Percentiles rank a stretch among this genome's conserved stretches.
Conservation (phyloP, 108 stramenopile species). For the Fragilaria radians region DNA sequence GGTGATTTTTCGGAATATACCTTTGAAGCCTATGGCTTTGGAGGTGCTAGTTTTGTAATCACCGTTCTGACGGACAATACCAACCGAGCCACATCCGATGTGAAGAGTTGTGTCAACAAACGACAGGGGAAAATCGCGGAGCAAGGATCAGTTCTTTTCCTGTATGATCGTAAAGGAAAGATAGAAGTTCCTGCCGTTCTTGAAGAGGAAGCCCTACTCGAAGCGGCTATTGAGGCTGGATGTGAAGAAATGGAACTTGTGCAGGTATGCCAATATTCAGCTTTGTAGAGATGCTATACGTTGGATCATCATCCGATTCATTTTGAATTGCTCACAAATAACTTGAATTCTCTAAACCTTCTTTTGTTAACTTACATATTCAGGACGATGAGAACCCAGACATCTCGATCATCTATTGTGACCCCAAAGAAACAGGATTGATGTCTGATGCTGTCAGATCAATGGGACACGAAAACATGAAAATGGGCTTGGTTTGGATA, state of each 20-base stretch:
- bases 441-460: slow-evolving; percentile 66
- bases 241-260: slow-evolving; percentile 74
- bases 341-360: too few species aligned
- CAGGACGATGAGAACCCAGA: slow-evolving; percentile 63
- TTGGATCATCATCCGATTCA: too few species aligned
- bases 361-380: too few species aligned
- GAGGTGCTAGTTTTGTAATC: slow-evolving; percentile 65
- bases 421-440: slow-evolving; percentile 64
- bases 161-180: slow-evolving; percentile 81
- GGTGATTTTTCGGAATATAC: slow-evolving; percentile 76
- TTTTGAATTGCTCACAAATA: too few species aligned
- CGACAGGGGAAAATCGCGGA: slow-evolving; percentile 80
- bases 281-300: neutral
- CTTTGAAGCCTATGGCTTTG: slow-evolving; percentile 74
- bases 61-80: slow-evolving; percentile 81
- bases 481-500: slow-evolving; percentile 64
- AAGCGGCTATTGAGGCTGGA: slow-evolving; percentile 76
- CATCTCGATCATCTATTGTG: slow-evolving; percentile 66
- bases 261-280: slow-evolving; percentile 9
- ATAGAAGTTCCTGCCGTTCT: slow-evolving; percentile 45
- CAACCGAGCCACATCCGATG: slow-evolving; percentile 80
- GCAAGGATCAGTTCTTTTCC: slow-evolving; percentile 73
- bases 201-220: slow-evolving; percentile 69
- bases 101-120: slow-evolving; percentile 65
- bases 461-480: slow-evolving; percentile 52